A percentile compares a stretch with the other conserved stretches of the same genome.
These are phyloP conservation scores for Fusarium sp. DNA, from an alignment of 2,329 filamentous ascomycete genomes.

Conservation along the genomic window DNA sequence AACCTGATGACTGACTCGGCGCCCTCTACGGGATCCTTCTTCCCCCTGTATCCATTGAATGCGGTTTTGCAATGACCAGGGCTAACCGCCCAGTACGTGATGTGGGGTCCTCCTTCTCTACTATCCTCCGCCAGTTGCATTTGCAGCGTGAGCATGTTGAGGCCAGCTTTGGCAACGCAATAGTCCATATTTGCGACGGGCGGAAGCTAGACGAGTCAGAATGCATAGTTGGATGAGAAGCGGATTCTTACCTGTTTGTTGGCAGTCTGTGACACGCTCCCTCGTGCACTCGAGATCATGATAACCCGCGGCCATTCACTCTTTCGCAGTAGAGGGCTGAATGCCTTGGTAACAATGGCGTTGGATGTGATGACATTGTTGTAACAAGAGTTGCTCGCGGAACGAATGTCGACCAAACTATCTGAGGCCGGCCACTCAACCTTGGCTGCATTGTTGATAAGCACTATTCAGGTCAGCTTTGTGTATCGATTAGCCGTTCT, in stretches of 20 bases:
- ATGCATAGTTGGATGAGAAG: rapidly evolving
- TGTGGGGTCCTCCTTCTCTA: neutral
- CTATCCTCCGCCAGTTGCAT: neutral
- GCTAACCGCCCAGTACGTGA: conserved; percentile 12
- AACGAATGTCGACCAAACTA: neutral
- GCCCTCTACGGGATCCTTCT: conserved; percentile 1
- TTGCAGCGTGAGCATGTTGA: conserved; percentile 14
- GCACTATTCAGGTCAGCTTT: neutral
- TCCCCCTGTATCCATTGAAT: conserved; percentile 11
- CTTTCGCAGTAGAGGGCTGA: neutral
- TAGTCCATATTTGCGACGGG: conserved; percentile 15
- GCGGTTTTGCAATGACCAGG: conserved; percentile 16
- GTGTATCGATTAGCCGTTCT: rapidly evolving
- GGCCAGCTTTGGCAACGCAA: conserved; percentile 6
- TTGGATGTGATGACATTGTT: conserved; percentile 19
- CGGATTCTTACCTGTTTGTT: neutral
- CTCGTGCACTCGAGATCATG: conserved; percentile 20
- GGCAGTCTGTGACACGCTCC: conserved; percentile 1
- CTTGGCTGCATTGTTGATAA: conserved; percentile 11
- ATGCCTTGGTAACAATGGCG: neutral
- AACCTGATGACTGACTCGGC: conserved; percentile 7
- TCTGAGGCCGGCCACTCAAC: neutral
- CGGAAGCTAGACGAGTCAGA: conserved; percentile 7
- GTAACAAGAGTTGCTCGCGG: conserved; percentile 3
- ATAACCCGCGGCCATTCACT: conserved; percentile 8